Conservation (phyloP, 2,329 filamentous ascomycete species). For the Talaromyces sp. region DNA sequence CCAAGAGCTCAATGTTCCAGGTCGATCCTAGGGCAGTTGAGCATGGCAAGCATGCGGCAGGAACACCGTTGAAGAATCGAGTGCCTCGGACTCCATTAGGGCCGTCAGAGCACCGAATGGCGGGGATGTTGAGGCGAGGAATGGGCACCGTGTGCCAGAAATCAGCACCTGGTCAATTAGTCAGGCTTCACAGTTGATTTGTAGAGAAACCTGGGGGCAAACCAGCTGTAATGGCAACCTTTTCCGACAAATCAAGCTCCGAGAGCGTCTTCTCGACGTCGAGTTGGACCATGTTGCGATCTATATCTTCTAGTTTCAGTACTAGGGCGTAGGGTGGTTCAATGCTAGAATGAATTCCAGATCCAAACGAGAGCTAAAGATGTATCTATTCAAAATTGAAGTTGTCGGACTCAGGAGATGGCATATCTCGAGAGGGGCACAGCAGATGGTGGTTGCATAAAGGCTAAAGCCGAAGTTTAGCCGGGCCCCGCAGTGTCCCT, state of each 20-base stretch:
- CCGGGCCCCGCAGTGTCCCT: slow-evolving; percentile 1
- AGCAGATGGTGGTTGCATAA: slow-evolving; percentile 15
- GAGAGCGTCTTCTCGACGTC: slow-evolving; percentile 48
- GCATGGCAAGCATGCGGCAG: slow-evolving; percentile 75
- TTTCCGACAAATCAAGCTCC: slow-evolving; percentile 54
- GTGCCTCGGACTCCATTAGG: slow-evolving; percentile 67
- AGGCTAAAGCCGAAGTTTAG: slow-evolving; percentile 4
- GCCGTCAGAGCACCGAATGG: slow-evolving; percentile 64
- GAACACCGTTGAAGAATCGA: slow-evolving; percentile 61
- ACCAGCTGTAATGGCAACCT: slow-evolving; percentile 44
- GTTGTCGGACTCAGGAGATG: not conserved
- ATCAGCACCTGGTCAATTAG: slow-evolving; percentile 39
- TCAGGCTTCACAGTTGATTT: not conserved
- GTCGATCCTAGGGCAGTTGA: slow-evolving; percentile 74
- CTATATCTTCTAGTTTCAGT: not conserved
- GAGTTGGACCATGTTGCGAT: slow-evolving; percentile 25
- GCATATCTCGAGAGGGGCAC: not conserved
- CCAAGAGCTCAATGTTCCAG: slow-evolving; percentile 68
- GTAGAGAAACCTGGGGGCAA: slow-evolving; percentile 7
- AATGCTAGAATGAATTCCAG: not conserved
- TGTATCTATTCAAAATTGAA: not conserved
- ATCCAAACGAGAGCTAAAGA: not conserved
- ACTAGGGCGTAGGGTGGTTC: not conserved
- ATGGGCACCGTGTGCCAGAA: slow-evolving; percentile 68
- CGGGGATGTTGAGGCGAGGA: slow-evolving; percentile 58